phyloP scores from a whole-genome alignment of 1,284 basidiomycete species.

The Lentinula novae-zelandiae region DNA sequence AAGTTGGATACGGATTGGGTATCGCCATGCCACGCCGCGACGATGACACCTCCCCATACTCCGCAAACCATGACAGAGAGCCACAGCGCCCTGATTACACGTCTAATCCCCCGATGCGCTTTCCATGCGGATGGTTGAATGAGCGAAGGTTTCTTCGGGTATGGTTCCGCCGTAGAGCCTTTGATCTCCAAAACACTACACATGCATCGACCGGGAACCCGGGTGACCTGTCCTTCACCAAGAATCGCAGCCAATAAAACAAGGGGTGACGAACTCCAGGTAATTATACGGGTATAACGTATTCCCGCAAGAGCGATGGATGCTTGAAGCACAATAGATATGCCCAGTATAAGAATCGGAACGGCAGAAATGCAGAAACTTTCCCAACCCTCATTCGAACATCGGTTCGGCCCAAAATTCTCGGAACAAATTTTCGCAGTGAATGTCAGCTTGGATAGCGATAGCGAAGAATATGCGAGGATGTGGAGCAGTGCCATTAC shows the following conservation, averaged over 20 bases:
- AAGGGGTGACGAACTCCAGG: background rate
- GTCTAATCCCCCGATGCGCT: background rate
- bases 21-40: background rate
- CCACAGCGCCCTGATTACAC: background rate
- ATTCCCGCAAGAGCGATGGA: background rate
- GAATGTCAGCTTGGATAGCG: background rate
- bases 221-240: background rate
- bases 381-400: background rate
- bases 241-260: background rate
- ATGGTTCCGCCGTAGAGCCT: background rate
- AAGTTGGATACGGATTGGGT: background rate
- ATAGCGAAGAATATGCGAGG: background rate
- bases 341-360: background rate
- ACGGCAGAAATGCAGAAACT: background rate
- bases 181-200: background rate
- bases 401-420: background rate
- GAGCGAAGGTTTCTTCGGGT: background rate
- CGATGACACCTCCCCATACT: background rate
- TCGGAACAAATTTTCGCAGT: background rate
- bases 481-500: background rate
- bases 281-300: background rate
- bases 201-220: background rate
- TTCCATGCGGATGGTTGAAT: background rate
- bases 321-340: background rate
- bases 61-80: background rate